Evolutionary conservation across 2,329 filamentous ascomycete genomes (phyloP).

Genomic region (Scortechinia acanthostroma): DNA sequence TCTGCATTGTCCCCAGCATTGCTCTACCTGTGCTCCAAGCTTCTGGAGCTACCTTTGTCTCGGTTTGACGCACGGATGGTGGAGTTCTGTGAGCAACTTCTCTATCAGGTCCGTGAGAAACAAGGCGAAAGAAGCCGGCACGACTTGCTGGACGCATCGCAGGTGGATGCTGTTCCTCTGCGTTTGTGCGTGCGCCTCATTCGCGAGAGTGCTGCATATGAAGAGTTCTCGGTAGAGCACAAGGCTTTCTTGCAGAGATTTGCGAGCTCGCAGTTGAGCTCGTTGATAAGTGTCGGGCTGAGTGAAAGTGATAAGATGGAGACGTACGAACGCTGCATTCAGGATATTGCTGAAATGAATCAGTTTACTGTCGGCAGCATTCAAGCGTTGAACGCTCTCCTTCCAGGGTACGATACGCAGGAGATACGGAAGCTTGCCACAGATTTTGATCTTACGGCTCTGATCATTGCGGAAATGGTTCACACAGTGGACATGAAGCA

Average conservation of each 20-base stretch:
- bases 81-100: background rate
- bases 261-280: conserved; percentile 44
- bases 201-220: background rate
- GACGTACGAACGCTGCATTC: conserved; percentile 61
- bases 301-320: conserved; percentile 41
- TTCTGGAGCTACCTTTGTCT: conserved; percentile 33
- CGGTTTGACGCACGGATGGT: background rate
- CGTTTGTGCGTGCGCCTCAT: conserved; percentile 1
- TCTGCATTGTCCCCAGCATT: conserved; percentile 46
- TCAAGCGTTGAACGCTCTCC: conserved; percentile 47
- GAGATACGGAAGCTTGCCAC: conserved; percentile 50
- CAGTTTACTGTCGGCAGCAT: conserved; percentile 66
- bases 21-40: conserved; percentile 64
- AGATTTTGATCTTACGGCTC: conserved; percentile 51
- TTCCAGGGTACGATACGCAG: conserved; percentile 31
- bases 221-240: background rate
- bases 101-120: background rate
- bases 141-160: background rate
- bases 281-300: conserved; percentile 40
- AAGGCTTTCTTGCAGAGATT: background rate
- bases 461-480: conserved; percentile 61
- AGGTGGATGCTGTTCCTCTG: background rate
- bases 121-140: background rate
- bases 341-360: conserved; percentile 59
- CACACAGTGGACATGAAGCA: conserved; percentile 36